Evolutionary conservation across 2,329 filamentous ascomycete genomes (phyloP), one percentile per base, ranked within the genome.

Genomic region (Hymenotorrendiella dingleyae): DNA sequence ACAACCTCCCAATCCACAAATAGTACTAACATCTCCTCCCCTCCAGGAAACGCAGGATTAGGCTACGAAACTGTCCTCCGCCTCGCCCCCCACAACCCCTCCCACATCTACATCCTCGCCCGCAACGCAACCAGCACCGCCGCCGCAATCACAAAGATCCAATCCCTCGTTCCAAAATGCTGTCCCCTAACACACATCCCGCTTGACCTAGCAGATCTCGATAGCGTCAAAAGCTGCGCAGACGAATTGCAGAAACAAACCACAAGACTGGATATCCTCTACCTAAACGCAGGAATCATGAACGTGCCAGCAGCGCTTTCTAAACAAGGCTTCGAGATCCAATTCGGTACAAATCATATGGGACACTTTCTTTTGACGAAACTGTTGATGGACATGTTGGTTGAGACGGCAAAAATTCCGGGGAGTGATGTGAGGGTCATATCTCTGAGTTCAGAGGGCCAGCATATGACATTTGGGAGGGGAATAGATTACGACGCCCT

Each of bases 281-380:
- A 72, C 43, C 65, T 65, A 33, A 71, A 72, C 45, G 69, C 70
- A 1, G 70, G 67, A 1, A 60, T 71, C 26, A 69, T 72, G 64
- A 65, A 62, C 0, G 51, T 49, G 14, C 61, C 66, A 4, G 57
- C 64, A 0, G 60, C 46, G 2, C 49, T 65, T 7, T 70, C 68
- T 4, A 53, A 56, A 20, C 66, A 74, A 14, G 70, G 70, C 11
- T 74, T 71, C 44, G 72, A 75, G 50, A 48, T 67, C 8, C 66
- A 72, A 45, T 71, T 74, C 45, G 69, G 65, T 1, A 69, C 64
- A 2, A 76, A 75, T 43, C 68, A 74, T 52, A 50, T 74, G 28
- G 70, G 70, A 12, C 70, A 73, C 40, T 67, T 70, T 4, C 61
- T 70, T 3, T 58, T 74, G 10, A 57, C 65, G n/a, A 59, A 65